Evolutionary conservation across 257 asterid genomes (phyloP).

Genomic region (Solanum commersonii): DNA sequence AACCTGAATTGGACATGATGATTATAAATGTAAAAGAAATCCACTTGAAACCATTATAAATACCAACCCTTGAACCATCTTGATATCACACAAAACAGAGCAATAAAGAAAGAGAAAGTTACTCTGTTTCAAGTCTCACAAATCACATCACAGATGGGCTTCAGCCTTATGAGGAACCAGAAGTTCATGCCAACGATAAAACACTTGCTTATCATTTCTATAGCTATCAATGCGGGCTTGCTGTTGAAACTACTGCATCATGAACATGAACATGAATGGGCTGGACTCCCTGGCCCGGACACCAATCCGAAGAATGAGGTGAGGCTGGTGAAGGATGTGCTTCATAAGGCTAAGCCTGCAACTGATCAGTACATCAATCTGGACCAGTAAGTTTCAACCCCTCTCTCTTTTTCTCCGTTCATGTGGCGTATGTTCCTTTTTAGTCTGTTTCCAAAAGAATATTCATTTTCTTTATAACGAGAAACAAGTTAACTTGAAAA

Average conservation of each 20-base stretch:
- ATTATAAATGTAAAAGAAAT: not conserved
- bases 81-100: not conserved
- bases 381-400: conserved; percentile 55
- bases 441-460: not conserved
- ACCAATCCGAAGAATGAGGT: not conserved
- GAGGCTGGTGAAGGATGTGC: not conserved
- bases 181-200: not conserved
- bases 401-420: not conserved
- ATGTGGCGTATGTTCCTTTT: not conserved
- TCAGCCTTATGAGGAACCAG: not conserved
- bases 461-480: not conserved
- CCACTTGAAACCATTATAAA: not conserved
- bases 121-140: not conserved
- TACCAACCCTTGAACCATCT: not conserved
- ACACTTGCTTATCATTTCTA: conserved; percentile 18
- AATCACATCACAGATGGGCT: not conserved
- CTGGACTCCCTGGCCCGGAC: not conserved
- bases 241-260: conserved; percentile 12
- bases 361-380: conserved; percentile 34
- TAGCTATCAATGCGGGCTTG: conserved; percentile 23
- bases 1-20: not conserved
- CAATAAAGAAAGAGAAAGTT: not conserved
- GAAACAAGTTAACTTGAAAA: not conserved
- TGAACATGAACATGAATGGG: conserved; percentile 13
- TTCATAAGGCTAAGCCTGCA: not conserved